Percentiles rank a stretch among this genome's conserved stretches.
phyloP scores from a whole-genome alignment of 257 asterid genomes.

The Gentiana straminea region DNA sequence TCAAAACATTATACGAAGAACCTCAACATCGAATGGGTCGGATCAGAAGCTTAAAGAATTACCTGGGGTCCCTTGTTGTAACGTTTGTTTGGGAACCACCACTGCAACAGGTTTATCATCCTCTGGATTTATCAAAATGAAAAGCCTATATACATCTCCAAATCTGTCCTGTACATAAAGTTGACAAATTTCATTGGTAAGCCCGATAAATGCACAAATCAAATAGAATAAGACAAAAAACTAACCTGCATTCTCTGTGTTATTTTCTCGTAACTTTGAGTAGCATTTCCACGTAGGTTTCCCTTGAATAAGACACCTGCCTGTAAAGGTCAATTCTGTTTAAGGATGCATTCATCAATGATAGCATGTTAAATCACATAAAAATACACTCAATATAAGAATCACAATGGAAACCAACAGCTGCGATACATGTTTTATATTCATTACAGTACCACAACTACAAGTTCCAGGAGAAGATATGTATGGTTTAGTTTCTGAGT shows the following conservation, averaged over 20 bases:
- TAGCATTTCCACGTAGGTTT: conserved; percentile 82
- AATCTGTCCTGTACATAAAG: conserved; percentile 64
- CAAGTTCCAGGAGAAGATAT: background rate
- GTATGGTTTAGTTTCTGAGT: background rate
- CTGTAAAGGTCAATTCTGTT: conserved; percentile 25
- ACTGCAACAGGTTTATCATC: conserved; percentile 97
- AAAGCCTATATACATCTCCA: conserved; percentile 69
- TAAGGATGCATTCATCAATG: background rate
- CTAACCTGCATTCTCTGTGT: conserved; percentile 68
- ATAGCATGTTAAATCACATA: background rate
- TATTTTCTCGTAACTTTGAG: conserved; percentile 73
- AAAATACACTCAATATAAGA: background rate
- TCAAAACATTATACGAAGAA: conserved; percentile 2
- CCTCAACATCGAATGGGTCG: background rate
- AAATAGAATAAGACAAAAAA: conserved; percentile 15
- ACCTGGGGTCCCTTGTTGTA: conserved; percentile 87
- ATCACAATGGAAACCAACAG: no score
- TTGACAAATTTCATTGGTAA: conserved; percentile 13
- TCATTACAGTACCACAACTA: background rate
- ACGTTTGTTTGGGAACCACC: conserved; percentile 77
- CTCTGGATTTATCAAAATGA: conserved; percentile 84
- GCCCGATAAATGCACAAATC: conserved; percentile 14
- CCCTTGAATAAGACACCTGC: conserved; percentile 93
- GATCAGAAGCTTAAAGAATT: conserved; percentile 4
- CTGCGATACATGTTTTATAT: background rate